A percentile compares a stretch with the other conserved stretches of the same genome.
Evolutionary conservation across 495 filamentous ascomycete species (phyloP).

Genomic region (Staphylotrichum longicolle): DNA sequence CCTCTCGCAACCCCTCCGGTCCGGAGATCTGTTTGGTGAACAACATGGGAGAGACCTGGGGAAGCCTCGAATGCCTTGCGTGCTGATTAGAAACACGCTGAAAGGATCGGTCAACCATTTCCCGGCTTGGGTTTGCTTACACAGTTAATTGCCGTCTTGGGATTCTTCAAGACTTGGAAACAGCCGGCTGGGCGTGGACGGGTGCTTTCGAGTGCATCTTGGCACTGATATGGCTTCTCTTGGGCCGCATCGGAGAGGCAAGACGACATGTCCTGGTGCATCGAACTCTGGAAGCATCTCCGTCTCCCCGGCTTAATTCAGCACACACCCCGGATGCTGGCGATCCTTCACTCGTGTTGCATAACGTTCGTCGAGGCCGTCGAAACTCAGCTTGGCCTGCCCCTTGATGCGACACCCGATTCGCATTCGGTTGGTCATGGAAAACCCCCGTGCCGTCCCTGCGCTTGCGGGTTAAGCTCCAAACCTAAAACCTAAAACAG

Average conservation of each 20-base stretch:
- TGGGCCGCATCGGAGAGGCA: too few relatives aligned
- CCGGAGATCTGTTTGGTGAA: not conserved
- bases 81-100: too few relatives aligned
- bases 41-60: not conserved
- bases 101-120: not conserved
- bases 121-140: not conserved
- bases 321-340: not conserved
- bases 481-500: constrained; percentile 8
- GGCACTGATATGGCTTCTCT: too few relatives aligned
- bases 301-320: not conserved
- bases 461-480: not conserved
- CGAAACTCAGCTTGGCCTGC: not conserved
- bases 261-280: not conserved
- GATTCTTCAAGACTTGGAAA: too few relatives aligned
- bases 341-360: constrained; percentile 35
- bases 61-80: too few relatives aligned
- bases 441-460: not conserved
- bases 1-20: not conserved
- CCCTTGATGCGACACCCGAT: constrained; percentile 8
- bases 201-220: too few relatives aligned
- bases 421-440: not conserved
- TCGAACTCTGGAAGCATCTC: not conserved
- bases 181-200: too few relatives aligned
- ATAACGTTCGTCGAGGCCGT: constrained; percentile 7
- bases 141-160: too few relatives aligned